These are phyloP conservation scores for Onygena corvina DNA, from an alignment of 2,329 filamentous ascomycete genomes.

Conservation along the genomic window DNA sequence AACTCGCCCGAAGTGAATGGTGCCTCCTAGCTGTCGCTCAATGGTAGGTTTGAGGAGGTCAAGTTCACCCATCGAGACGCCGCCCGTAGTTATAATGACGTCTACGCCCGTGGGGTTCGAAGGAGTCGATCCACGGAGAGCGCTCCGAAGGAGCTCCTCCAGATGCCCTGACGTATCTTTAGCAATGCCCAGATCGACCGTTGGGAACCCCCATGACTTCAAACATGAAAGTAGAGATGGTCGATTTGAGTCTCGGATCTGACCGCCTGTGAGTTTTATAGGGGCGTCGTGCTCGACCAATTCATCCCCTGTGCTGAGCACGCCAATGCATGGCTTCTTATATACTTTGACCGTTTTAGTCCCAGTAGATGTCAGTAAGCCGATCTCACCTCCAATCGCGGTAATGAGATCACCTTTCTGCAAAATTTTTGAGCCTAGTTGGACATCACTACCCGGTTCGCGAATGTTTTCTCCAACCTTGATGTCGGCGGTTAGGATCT, in stretches of 20 bases:
- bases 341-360: constrained; percentile 59
- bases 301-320: constrained; percentile 90
- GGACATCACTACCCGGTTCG: constrained; percentile 80
- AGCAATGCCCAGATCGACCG: constrained; percentile 76
- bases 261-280: constrained; percentile 56
- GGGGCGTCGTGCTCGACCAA: constrained; percentile 60
- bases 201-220: constrained; percentile 60
- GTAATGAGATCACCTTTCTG: constrained; percentile 70
- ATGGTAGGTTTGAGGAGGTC: constrained; percentile 95
- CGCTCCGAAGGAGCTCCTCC: constrained; percentile 63
- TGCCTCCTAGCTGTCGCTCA: constrained; percentile 76
- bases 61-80: constrained; percentile 94
- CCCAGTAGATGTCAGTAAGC: constrained; percentile 75
- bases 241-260: constrained; percentile 88
- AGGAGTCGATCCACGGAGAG: constrained; percentile 44
- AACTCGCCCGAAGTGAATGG: constrained; percentile 91
- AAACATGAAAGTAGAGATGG: constrained; percentile 74
- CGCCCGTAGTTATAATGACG: constrained; percentile 80
- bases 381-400: constrained; percentile 78
- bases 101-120: constrained; percentile 45
- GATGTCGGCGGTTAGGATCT: constrained; percentile 69
- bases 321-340: constrained; percentile 64
- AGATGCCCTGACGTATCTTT: constrained; percentile 48
- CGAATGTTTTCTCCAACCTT: constrained; percentile 75
- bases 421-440: constrained; percentile 57